Evolutionary conservation across 1,284 basidiomycete species (phyloP), one percentile per base, ranked within the genome.

Genomic region (Salmacisia buchloeana): DNA sequence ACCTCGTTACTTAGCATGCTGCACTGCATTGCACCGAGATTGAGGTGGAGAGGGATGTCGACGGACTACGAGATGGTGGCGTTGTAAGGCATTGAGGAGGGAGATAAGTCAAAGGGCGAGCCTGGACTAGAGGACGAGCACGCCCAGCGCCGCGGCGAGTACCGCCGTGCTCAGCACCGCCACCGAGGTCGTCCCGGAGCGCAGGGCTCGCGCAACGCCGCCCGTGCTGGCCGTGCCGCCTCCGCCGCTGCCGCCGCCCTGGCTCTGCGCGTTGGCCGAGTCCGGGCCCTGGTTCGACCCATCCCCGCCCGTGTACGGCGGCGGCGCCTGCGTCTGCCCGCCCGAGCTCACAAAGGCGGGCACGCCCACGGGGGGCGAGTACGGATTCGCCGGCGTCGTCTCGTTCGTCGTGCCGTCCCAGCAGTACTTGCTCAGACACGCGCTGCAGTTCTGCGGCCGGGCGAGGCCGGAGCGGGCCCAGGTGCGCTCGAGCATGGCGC

Each of bases 401-500:
- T 68, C 64, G 59, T 78, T 69, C 1, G 60, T 67, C 13, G 69
- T 59, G 36, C 77, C 77, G 60, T 79, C 72, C 76, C 76, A 79
- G 63, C 77, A 79, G 70, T 74, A 79, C 49, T 68, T 69, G 2
- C 66, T 10, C 13, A 76, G 43, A 58, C 77, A 79, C 34, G 62
- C 60, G 1, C 63, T 58, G 66, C 77, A 79, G 6, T 67, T 67
- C 18, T 68, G 52, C 0, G 77, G 77, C 13, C 68, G 39, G 1
- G 59, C 43, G 0, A 63, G 66, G 13, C 62, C 62, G 54, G 39
- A 63, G 25, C 77, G 64, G 43, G 70, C 65, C 45, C 78, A 71
- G 74, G 75, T 41, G 68, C 80, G 59, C 66, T 75, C 54, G 15
- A 74, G 41, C 35, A 70, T 52, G 2, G 74, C 77, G 59, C 77